These are phyloP conservation scores for Apophysomyces elegans DNA, from an alignment of 371 early-diverging fungal genomes.

Conservation along the genomic window DNA sequence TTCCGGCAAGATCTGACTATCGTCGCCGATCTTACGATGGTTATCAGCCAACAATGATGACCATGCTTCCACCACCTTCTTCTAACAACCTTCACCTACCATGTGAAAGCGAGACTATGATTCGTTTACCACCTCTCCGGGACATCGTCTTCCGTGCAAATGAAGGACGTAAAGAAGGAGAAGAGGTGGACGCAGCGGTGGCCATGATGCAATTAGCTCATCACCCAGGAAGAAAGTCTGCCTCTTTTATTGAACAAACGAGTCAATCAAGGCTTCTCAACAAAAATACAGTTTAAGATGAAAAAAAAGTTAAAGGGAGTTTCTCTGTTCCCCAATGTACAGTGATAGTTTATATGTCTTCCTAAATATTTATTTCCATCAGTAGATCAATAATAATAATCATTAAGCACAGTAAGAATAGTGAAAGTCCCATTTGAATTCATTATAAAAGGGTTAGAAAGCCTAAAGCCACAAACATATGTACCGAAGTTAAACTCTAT, in stretches of 20 bases:
- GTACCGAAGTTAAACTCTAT: no score
- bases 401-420: no score
- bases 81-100: not conserved
- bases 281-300: not conserved
- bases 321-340: not conserved
- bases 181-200: slow-evolving; percentile 34
- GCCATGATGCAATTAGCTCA: slow-evolving; percentile 43
- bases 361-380: not conserved
- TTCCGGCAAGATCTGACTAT: not conserved
- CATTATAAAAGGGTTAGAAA: no score
- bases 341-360: not conserved
- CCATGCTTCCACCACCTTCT: not conserved
- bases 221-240: not conserved
- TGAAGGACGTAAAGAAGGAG: slow-evolving; percentile 14
- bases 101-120: not conserved
- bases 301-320: not conserved
- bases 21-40: not conserved
- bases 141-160: slow-evolving; percentile 14
- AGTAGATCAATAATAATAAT: no score
- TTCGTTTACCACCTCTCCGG: slow-evolving; percentile 24
- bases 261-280: not conserved
- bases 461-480: no score
- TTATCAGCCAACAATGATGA: not conserved
- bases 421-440: no score
- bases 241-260: not conserved